phyloP scores from a whole-genome alignment of 1,284 basidiomycete genomes.

The Leccinum angustisporum region DNA sequence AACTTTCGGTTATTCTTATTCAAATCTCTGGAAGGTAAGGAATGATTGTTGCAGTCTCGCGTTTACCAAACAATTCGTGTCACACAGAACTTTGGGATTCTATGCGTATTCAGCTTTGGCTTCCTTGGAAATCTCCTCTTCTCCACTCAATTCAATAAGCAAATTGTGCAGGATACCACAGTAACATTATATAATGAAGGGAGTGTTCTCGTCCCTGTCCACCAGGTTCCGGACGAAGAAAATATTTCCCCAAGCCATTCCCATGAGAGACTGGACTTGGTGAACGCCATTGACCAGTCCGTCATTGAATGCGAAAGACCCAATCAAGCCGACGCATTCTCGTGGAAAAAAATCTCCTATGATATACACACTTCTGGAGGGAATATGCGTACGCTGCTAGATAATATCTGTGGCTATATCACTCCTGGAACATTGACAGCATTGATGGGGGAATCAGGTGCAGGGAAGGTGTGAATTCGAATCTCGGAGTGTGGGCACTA shows the following conservation, averaged over 20 bases:
- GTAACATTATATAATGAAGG: slow-evolving; percentile 45
- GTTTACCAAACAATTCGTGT: too few relatives aligned
- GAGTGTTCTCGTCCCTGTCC: slow-evolving; percentile 1
- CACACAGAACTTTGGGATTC: slow-evolving; percentile 60
- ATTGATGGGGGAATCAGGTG: slow-evolving; percentile 79
- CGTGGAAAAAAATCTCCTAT: slow-evolving; percentile 66
- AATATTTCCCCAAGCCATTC: slow-evolving; percentile 11
- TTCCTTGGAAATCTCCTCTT: slow-evolving; percentile 47
- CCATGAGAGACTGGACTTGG: background rate
- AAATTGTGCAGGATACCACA: slow-evolving; percentile 27
- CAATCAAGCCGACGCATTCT: slow-evolving; percentile 48
- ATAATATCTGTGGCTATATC: slow-evolving; percentile 82
- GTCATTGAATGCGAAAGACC: slow-evolving; percentile 21
- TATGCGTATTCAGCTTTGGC: slow-evolving; percentile 42
- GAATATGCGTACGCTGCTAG: slow-evolving; percentile 59
- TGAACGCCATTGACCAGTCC: background rate
- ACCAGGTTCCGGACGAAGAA: slow-evolving; percentile 10
- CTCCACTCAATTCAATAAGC: slow-evolving; percentile 45
- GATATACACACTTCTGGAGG: slow-evolving; percentile 25
- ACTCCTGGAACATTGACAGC: slow-evolving; percentile 76
- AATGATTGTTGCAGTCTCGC: too few relatives aligned
- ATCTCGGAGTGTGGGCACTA: rapidly evolving
- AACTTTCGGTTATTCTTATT: too few relatives aligned
- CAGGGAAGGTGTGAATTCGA: slow-evolving; percentile 56
- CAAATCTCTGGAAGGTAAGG: too few relatives aligned